A percentile compares a stretch with the other conserved stretches of the same genome.
phyloP scores from a whole-genome alignment of 2,329 filamentous ascomycete genomes.

The Nemania sp. region DNA sequence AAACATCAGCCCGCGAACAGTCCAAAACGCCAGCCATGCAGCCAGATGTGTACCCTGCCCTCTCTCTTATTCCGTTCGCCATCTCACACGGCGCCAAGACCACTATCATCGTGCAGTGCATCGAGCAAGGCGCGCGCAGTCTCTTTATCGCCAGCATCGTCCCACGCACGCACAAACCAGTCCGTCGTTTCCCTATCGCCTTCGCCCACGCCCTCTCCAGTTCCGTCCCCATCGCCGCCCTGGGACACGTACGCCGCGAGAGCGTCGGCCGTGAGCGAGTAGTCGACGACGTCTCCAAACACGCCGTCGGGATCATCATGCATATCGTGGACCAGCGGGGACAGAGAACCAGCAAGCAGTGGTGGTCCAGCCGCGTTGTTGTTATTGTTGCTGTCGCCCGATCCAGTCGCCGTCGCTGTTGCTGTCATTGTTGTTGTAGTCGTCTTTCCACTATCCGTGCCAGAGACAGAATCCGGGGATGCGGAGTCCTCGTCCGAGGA shows the following conservation, averaged over 20 bases:
- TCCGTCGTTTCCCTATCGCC: no score
- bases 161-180: background rate
- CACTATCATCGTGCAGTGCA: slow-evolving; percentile 39
- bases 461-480: slow-evolving; percentile 31
- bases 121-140: slow-evolving; percentile 45
- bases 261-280: no score
- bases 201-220: background rate
- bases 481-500: slow-evolving; percentile 36
- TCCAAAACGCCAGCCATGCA: background rate
- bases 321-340: no score
- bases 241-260: no score
- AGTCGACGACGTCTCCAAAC: no score
- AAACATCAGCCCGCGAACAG: background rate
- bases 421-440: slow-evolving; percentile 5
- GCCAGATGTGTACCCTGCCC: no score
- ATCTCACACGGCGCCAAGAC: slow-evolving; percentile 22
- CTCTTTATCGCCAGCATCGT: slow-evolving; percentile 39
- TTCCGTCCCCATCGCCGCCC: slow-evolving; percentile 17
- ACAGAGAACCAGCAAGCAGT: no score
- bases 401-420: slow-evolving; percentile 41
- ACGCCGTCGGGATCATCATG: no score
- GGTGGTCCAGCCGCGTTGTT: no score
- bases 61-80: background rate
- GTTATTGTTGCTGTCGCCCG: no score
- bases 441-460: slow-evolving; percentile 1